A percentile compares a stretch with the other conserved stretches of the same genome.
Evolutionary conservation across 225 moss, liverwort and hornwort genomes (phyloP).

Genomic region (Straminergon stramineum): DNA sequence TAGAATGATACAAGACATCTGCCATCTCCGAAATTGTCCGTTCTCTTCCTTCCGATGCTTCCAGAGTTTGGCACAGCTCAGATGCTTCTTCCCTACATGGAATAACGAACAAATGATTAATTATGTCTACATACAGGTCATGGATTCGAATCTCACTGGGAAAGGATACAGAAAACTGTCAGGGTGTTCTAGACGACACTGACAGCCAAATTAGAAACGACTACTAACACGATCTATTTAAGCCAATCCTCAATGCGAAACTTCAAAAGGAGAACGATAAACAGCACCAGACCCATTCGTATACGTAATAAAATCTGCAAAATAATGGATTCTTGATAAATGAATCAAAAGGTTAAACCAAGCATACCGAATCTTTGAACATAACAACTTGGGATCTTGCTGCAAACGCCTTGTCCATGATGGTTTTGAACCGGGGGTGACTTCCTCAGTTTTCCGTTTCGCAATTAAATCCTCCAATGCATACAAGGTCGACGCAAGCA

Average conservation of each 20-base stretch:
- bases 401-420: slow-evolving; percentile 92
- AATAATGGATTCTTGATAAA: neutral
- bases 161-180: neutral
- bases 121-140: neutral
- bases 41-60: slow-evolving; percentile 69
- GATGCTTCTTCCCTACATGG: slow-evolving; percentile 83
- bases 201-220: neutral
- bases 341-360: neutral
- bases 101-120: neutral
- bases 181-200: neutral
- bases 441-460: slow-evolving; percentile 62
- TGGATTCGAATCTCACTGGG: neutral
- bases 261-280: neutral
- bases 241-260: neutral
- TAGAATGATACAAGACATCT: slow-evolving; percentile 86
- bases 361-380: slow-evolving; percentile 87
- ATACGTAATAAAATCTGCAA: neutral
- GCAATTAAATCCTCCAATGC: slow-evolving; percentile 72
- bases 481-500: slow-evolving; percentile 77
- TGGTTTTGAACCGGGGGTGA: slow-evolving; percentile 44
- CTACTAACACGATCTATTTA: neutral
- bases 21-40: slow-evolving; percentile 96
- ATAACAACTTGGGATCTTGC: slow-evolving; percentile 66
- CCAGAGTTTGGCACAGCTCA: slow-evolving; percentile 85
- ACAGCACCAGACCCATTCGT: neutral